phyloP scores from a whole-genome alignment of 805 yeast genomes.

The Candida verbasci region DNA sequence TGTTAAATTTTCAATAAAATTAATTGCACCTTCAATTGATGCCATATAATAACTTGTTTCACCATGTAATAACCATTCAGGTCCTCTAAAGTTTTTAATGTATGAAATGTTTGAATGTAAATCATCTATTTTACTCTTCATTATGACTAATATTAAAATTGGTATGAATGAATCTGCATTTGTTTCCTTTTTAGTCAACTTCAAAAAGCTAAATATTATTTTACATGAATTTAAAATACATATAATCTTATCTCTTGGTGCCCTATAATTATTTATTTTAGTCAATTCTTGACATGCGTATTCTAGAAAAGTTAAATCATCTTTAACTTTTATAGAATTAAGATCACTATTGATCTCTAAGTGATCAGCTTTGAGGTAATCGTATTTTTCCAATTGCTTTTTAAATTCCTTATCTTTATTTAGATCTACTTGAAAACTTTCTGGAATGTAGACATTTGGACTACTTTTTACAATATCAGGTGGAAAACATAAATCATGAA shows the following conservation, averaged over 20 bases:
- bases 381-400: slow-evolving; percentile 54
- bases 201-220: slow-evolving; percentile 81
- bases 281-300: slow-evolving; percentile 68
- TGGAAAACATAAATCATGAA: slow-evolving; percentile 74
- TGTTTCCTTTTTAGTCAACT: slow-evolving; percentile 62
- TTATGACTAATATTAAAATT: slow-evolving; percentile 68
- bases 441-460: slow-evolving; percentile 19
- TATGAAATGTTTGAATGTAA: slow-evolving; percentile 78
- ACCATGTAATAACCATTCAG: slow-evolving; percentile 67
- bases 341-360: slow-evolving; percentile 62
- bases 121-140: slow-evolving; percentile 61
- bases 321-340: slow-evolving; percentile 12
- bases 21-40: slow-evolving; percentile 84
- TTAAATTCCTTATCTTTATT: slow-evolving; percentile 51
- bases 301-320: slow-evolving; percentile 46
- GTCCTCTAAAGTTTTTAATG: slow-evolving; percentile 78
- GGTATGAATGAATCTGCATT: slow-evolving; percentile 97
- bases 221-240: slow-evolving; percentile 90
- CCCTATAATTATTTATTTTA: slow-evolving; percentile 77
- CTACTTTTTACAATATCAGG: slow-evolving; percentile 52
- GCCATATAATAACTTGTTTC: slow-evolving; percentile 90
- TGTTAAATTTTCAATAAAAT: slow-evolving; percentile 64
- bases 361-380: slow-evolving; percentile 71
- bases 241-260: slow-evolving; percentile 92
- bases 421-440: slow-evolving; percentile 56